These are phyloP conservation scores for Westerdykella ornata DNA, from an alignment of 2,329 filamentous ascomycete genomes.

Conservation along the genomic window DNA sequence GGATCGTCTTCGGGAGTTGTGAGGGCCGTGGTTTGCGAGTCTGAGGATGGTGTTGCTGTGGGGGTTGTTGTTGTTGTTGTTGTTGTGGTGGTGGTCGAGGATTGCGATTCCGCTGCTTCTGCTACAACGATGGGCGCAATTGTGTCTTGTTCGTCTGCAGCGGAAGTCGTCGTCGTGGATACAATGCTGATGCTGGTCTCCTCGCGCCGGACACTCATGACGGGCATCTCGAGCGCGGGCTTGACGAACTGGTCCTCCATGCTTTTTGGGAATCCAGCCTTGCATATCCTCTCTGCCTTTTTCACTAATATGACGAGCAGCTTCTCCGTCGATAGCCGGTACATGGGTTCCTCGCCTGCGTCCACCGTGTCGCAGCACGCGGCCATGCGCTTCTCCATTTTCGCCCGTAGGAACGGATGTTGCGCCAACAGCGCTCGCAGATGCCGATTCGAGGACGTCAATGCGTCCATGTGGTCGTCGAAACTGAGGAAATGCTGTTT, in stretches of 20 bases:
- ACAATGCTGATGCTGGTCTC: constrained; percentile 38
- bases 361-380: constrained; percentile 75
- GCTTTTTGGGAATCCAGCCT: constrained; percentile 61
- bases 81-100: not conserved
- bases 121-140: not conserved
- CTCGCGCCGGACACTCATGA: constrained; percentile 60
- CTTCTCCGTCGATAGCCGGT: constrained; percentile 67
- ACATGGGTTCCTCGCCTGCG: constrained; percentile 79
- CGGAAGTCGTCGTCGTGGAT: constrained; percentile 10
- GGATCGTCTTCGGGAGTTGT: constrained; percentile 10
- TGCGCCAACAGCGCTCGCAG: constrained; percentile 50
- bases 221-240: constrained; percentile 67
- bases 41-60: constrained; percentile 3
- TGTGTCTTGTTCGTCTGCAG: constrained; percentile 10
- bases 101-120: constrained; percentile 31
- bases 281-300: constrained; percentile 67
- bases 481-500: constrained; percentile 62
- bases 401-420: constrained; percentile 34
- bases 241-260: constrained; percentile 81
- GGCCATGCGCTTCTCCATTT: constrained; percentile 60
- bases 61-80: not conserved
- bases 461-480: constrained; percentile 65
- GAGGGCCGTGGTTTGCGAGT: constrained; percentile 13
- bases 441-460: constrained; percentile 52
- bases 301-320: constrained; percentile 57